phyloP scores from a whole-genome alignment of 139 green algal species.

The Volvox reticuliferus region DNA sequence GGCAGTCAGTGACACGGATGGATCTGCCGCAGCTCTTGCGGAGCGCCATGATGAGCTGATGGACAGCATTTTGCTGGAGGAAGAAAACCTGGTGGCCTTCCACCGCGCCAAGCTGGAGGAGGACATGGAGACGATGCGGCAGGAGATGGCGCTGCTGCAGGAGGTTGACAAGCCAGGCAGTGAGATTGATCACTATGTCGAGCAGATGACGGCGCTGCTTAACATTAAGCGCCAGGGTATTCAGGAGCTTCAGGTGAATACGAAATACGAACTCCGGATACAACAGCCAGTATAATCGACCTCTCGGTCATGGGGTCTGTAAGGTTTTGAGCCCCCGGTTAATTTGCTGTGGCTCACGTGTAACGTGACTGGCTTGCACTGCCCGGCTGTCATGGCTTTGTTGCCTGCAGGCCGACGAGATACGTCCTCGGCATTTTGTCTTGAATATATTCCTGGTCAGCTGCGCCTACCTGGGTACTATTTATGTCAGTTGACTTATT shows the following conservation, averaged over 20 bases:
- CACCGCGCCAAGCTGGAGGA: slow-evolving; percentile 92
- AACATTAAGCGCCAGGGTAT: slow-evolving; percentile 70
- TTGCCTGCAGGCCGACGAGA: too few relatives aligned
- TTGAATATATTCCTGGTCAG: too few relatives aligned
- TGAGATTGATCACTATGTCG: slow-evolving; percentile 83
- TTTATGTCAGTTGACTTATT: too few relatives aligned
- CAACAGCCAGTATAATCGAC: too few relatives aligned
- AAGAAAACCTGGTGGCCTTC: slow-evolving; percentile 90
- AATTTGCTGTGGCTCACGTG: too few relatives aligned
- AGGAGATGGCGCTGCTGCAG: slow-evolving; percentile 69
- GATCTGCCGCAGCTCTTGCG: slow-evolving; percentile 16
- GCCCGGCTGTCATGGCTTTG: too few relatives aligned
- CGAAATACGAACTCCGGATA: not conserved
- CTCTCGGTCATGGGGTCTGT: too few relatives aligned
- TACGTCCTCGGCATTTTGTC: too few relatives aligned
- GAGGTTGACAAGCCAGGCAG: slow-evolving; percentile 87
- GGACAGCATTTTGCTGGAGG: slow-evolving; percentile 87
- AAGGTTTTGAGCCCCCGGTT: too few relatives aligned
- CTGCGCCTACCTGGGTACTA: too few relatives aligned
- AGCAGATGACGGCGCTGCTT: slow-evolving; percentile 73
- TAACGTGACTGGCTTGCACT: too few relatives aligned
- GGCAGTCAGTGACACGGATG: not conserved
- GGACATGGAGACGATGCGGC: slow-evolving; percentile 87
- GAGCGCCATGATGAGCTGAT: slow-evolving; percentile 70
- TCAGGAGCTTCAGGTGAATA: slow-evolving; percentile 57